A percentile compares a stretch with the other conserved stretches of the same genome.
Evolutionary conservation across 768 basidiomycete species (phyloP).

Genomic region (Rubroboletus satanas): DNA sequence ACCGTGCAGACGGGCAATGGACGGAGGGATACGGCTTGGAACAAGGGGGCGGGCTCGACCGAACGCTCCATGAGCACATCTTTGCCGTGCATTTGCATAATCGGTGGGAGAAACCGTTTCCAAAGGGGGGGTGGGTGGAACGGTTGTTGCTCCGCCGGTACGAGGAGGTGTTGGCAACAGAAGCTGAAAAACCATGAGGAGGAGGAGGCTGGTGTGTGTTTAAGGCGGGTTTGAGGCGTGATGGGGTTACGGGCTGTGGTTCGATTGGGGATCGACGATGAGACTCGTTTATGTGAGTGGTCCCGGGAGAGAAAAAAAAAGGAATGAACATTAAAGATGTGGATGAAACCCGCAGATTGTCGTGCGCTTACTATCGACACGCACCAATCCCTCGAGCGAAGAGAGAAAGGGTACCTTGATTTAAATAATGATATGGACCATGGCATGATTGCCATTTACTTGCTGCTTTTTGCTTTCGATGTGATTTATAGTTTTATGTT

Average conservation of each 20-base stretch:
- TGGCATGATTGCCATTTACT: not conserved
- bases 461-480: not conserved
- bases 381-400: not conserved
- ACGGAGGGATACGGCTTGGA: constrained; percentile 49
- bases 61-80: constrained; percentile 53
- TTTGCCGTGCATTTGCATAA: constrained; percentile 94
- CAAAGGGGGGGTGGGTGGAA: constrained; percentile 81
- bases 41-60: constrained; percentile 61
- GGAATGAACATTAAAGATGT: too few relatives aligned
- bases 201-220: too few relatives aligned
- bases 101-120: constrained; percentile 88
- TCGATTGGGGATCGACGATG: too few relatives aligned
- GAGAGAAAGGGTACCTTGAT: not conserved
- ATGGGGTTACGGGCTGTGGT: not conserved
- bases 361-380: not conserved
- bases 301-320: not conserved
- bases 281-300: not conserved
- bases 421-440: not conserved
- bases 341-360: not conserved
- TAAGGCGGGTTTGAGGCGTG: too few relatives aligned
- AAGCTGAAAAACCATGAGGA: not conserved
- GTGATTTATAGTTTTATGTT: not conserved
- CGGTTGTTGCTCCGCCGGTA: constrained; percentile 66
- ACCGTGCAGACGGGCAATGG: constrained; percentile 54
- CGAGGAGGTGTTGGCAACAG: constrained; percentile 36